Evolutionary conservation across 345 rosid species (phyloP).

Genomic region (Eucalyptus paniculata): DNA sequence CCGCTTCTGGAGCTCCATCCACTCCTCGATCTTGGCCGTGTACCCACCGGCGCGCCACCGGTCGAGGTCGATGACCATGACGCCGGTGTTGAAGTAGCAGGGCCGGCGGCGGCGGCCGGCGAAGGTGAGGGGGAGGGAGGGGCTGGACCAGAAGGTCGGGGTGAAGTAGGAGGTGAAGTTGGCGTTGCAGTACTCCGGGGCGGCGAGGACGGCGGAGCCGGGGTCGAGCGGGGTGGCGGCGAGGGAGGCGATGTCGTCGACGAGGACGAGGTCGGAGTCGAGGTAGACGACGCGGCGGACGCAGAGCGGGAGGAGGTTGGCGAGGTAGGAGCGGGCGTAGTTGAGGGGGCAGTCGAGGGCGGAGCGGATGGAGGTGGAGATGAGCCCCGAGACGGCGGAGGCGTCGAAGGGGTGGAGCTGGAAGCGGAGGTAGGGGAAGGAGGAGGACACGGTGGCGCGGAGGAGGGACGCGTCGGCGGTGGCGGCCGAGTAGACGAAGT

Average conservation of each 20-base stretch:
- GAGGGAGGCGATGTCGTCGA: constrained; percentile 34
- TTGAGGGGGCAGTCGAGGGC: constrained; percentile 42
- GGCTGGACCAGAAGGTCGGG: constrained; percentile 33
- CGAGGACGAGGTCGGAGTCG: constrained; percentile 35
- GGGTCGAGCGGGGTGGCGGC: constrained; percentile 23
- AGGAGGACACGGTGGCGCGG: constrained; percentile 12
- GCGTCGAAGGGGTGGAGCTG: constrained; percentile 21
- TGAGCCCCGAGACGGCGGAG: constrained; percentile 23
- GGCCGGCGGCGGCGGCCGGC: constrained; percentile 6
- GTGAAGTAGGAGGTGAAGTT: constrained; percentile 39
- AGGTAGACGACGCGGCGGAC: constrained; percentile 38
- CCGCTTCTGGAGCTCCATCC: constrained; percentile 46
- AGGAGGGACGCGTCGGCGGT: constrained; percentile 11
- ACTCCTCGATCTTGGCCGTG: constrained; percentile 28
- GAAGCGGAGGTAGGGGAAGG: constrained; percentile 36
- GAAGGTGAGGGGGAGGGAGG: constrained; percentile 20
- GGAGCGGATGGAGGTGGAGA: constrained; percentile 36
- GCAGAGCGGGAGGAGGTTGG: constrained; percentile 18
- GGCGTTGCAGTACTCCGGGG: constrained; percentile 37
- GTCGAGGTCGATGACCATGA: constrained; percentile 38
- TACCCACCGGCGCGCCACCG: constrained; percentile 31
- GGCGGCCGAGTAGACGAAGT: constrained; percentile 25
- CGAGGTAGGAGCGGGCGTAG: constrained; percentile 37
- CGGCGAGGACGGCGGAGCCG: constrained; percentile 16
- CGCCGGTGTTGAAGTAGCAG: constrained; percentile 43